These are phyloP conservation scores for Leonotis leonurus DNA, from an alignment of 257 asterid genomes.

Conservation along the genomic window DNA sequence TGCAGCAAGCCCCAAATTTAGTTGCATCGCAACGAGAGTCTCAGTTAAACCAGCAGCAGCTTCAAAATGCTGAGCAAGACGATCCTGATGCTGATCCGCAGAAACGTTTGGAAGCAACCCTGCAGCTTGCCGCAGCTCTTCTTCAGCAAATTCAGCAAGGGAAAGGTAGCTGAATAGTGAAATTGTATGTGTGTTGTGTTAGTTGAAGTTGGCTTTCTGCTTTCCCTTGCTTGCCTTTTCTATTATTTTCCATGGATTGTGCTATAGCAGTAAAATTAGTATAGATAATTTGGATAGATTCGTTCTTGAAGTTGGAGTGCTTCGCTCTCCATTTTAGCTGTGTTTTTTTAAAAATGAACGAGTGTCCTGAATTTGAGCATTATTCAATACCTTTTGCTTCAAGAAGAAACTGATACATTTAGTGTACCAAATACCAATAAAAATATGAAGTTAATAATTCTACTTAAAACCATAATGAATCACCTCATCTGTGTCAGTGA, in stretches of 20 bases:
- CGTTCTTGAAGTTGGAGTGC: background rate
- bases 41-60: conserved; percentile 32
- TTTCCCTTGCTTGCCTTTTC: background rate
- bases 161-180: conserved; percentile 42
- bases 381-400: background rate
- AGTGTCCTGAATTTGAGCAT: background rate
- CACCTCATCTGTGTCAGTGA: too few relatives aligned
- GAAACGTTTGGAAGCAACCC: conserved; percentile 79
- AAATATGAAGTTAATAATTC: background rate
- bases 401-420: background rate
- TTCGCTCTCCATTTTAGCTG: background rate
- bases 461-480: too few relatives aligned
- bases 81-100: conserved; percentile 64
- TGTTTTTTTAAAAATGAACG: background rate
- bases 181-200: background rate
- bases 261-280: too few relatives aligned
- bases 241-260: background rate
- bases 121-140: conserved; percentile 87
- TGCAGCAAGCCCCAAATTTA: conserved; percentile 29
- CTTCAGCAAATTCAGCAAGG: conserved; percentile 95
- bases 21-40: conserved; percentile 36
- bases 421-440: background rate
- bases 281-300: background rate
- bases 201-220: background rate
- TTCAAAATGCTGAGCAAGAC: conserved; percentile 39